Evolutionary conservation across 306 rosid genomes (phyloP).

Genomic region (Erythrophleum fordii): DNA sequence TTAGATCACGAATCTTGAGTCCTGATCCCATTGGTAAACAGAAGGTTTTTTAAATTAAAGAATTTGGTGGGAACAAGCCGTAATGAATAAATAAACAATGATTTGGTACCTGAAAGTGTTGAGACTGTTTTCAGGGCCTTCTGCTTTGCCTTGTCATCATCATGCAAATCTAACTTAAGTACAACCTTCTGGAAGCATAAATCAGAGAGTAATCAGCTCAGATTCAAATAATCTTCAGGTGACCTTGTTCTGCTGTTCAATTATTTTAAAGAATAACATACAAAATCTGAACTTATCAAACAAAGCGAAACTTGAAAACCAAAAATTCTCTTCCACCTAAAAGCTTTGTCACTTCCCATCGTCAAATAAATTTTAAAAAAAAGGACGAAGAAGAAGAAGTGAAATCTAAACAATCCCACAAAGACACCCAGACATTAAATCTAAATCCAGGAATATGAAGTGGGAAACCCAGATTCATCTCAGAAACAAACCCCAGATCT

Average conservation of each 20-base stretch:
- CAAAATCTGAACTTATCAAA: slow-evolving; percentile 31
- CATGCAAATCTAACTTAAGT: slow-evolving; percentile 74
- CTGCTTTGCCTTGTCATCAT: slow-evolving; percentile 84
- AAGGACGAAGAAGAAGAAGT: background rate
- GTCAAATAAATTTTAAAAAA: background rate
- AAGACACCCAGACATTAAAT: slow-evolving; percentile 19
- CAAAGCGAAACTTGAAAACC: slow-evolving; percentile 12
- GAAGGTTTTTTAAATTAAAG: background rate
- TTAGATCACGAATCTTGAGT: too few relatives aligned
- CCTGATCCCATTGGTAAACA: too few relatives aligned
- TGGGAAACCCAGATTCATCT: slow-evolving; percentile 35
- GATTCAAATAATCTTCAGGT: slow-evolving; percentile 28
- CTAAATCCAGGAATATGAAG: slow-evolving; percentile 35
- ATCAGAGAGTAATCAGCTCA: slow-evolving; percentile 38
- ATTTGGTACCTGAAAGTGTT: slow-evolving; percentile 75
- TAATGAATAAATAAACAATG: slow-evolving; percentile 9
- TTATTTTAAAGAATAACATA: background rate
- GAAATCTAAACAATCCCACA: slow-evolving; percentile 10
- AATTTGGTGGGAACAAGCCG: background rate
- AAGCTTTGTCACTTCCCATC: background rate
- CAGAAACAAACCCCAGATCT: slow-evolving; percentile 9
- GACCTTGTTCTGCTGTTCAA: background rate
- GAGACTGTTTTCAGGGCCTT: slow-evolving; percentile 90
- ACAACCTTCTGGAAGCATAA: slow-evolving; percentile 69
- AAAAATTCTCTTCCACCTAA: background rate